Evolutionary conservation across 441 rosid species (phyloP), one percentile per base, ranked within the genome.

Genomic region (Mallotus repandus): DNA sequence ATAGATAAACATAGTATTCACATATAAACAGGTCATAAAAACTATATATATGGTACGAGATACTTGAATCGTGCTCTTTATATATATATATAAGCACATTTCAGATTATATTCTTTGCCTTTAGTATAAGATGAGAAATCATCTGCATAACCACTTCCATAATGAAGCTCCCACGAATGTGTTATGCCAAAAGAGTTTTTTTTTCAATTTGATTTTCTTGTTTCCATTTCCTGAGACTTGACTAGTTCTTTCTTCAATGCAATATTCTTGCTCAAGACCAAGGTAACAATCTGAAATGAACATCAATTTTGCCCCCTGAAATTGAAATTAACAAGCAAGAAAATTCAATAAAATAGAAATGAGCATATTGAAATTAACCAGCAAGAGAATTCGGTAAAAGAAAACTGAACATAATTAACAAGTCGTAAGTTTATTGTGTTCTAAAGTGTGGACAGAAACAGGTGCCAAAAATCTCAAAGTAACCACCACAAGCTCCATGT

Each of bases 201-300:
- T n/a, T 45, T 64, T 63, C 68, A 64, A 38, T 38, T 9, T 43
- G 22, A 60, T 50, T 61, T 13, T 32, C 41, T 64, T 18, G 12
- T 19, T 63, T 69, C 80, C 67, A 50, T 45, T 68, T 43, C 74
- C 74, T 60, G 82, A 70, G 80, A 75, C 38, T 76, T 79, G 49
- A 68, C 75, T 65, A 83, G 77, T 73, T 81, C 85, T n/a, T n/a
- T n/a, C n/a, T 73, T 89, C 93, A 50, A 96, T 81, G 70, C 91
- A 83, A 77, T 88, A 83, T 75, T 90, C 96, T 85, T 84, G 96
- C 58, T 96, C 97, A 71, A 87, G 88, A 68, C 99, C 97, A 72
- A 96, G 64, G 81, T 96, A 96, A 82, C 97, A 96, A 82, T 96
- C 99, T 9, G 98, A 96, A 73, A 96, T 88, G 68, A 93, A 57